phyloP scores from a whole-genome alignment of 768 basidiomycete genomes.

The Tremella yokohamensis region DNA sequence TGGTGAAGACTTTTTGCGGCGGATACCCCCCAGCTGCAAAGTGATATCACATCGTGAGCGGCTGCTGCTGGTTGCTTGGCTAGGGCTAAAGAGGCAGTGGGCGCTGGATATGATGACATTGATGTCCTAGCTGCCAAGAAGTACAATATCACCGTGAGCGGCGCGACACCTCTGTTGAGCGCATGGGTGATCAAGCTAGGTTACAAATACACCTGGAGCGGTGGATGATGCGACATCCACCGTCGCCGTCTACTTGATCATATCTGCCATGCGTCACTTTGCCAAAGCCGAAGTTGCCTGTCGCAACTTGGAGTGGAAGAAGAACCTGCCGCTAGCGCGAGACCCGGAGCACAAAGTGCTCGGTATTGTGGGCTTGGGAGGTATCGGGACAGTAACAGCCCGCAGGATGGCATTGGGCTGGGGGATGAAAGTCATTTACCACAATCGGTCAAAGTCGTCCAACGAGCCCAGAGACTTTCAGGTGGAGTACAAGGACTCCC shows the following conservation, averaged over 20 bases:
- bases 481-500: constrained; percentile 62
- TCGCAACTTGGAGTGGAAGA: constrained; percentile 23
- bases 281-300: constrained; percentile 7
- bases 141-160: constrained; percentile 53
- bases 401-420: constrained; percentile 57
- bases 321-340: constrained; percentile 25
- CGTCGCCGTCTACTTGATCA: constrained; percentile 68
- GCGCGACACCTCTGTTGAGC: not conserved
- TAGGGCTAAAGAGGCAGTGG: not conserved
- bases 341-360: constrained; percentile 50
- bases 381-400: constrained; percentile 50
- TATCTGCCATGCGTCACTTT: constrained; percentile 67
- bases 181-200: constrained; percentile 34
- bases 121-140: constrained; percentile 17
- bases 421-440: constrained; percentile 81
- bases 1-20: constrained; percentile 13
- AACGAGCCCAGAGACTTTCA: constrained; percentile 64
- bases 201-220: constrained; percentile 84
- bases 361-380: constrained; percentile 53
- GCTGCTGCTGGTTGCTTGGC: no score
- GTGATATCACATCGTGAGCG: constrained; percentile 13
- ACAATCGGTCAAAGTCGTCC: constrained; percentile 54
- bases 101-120: constrained; percentile 30
- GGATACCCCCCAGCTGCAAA: constrained; percentile 10
- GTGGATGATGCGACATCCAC: constrained; percentile 80